Evolutionary conservation across 495 filamentous ascomycete species (phyloP).

Genomic region (Podospora sp.): DNA sequence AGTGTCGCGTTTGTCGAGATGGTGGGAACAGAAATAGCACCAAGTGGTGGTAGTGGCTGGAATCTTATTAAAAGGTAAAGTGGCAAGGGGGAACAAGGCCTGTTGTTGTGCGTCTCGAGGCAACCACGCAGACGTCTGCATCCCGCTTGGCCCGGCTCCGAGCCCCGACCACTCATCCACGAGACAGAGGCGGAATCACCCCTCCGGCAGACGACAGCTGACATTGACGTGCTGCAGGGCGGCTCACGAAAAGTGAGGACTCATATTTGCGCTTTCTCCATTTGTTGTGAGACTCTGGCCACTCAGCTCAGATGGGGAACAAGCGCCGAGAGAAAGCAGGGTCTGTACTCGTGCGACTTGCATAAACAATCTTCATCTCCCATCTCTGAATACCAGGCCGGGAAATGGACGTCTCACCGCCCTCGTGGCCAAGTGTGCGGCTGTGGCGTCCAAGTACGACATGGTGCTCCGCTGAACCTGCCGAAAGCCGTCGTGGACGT

Average conservation of each 20-base stretch:
- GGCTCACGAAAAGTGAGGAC: slow-evolving; percentile 1
- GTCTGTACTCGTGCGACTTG: neutral
- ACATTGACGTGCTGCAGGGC: slow-evolving; percentile 1
- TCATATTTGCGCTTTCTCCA: neutral
- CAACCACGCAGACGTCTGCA: neutral
- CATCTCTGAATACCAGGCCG: neutral
- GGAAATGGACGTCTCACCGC: neutral
- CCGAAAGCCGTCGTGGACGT: neutral
- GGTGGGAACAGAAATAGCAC: neutral
- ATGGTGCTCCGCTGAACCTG: neutral
- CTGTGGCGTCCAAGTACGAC: neutral
- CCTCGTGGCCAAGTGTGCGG: neutral
- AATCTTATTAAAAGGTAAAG: neutral
- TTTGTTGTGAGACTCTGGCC: neutral
- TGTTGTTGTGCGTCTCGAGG: neutral
- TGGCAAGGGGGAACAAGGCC: neutral
- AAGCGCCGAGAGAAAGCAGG: neutral
- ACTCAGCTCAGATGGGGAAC: neutral
- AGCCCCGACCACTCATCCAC: neutral
- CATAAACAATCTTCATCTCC: neutral
- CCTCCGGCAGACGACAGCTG: neutral
- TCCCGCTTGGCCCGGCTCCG: neutral
- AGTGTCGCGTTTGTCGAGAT: neutral
- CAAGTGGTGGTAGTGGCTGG: neutral
- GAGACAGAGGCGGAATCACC: neutral